Evolutionary conservation across 306 rosid species (phyloP).

Genomic region (Chamaecrista fasciculata): DNA sequence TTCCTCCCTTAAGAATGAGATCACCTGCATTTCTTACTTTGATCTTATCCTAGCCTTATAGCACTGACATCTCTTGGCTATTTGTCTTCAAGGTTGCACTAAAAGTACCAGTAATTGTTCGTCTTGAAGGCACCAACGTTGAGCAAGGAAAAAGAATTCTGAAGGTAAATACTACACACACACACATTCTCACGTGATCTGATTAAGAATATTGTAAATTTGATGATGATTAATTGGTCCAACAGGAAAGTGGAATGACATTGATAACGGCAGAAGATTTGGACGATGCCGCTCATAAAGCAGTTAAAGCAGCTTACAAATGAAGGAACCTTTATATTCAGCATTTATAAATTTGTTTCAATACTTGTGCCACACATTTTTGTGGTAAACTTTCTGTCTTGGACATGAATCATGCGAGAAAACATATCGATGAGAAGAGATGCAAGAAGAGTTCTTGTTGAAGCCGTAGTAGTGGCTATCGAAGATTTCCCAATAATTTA

Average conservation of each 20-base stretch:
- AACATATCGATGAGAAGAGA: constrained; percentile 27
- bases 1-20: not conserved
- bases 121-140: constrained; percentile 98
- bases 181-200: not conserved
- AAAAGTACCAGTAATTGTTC: constrained; percentile 92
- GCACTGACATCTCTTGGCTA: constrained; percentile 25
- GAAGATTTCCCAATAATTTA: constrained; percentile 42
- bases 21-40: not conserved
- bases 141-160: constrained; percentile 91
- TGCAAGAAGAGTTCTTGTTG: constrained; percentile 25
- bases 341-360: constrained; percentile 21
- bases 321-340: constrained; percentile 39
- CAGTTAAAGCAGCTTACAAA: constrained; percentile 71
- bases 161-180: constrained; percentile 49
- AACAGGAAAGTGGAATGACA: constrained; percentile 92
- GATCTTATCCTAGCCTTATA: constrained; percentile 16
- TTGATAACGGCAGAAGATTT: constrained; percentile 94
- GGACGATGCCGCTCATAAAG: constrained; percentile 97
- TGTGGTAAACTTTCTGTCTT: constrained; percentile 17
- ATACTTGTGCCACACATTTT: constrained; percentile 31
- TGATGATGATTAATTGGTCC: constrained; percentile 26
- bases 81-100: constrained; percentile 60
- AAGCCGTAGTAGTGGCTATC: constrained; percentile 27
- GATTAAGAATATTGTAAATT: constrained; percentile 10
- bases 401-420: constrained; percentile 18